These are phyloP conservation scores for Colletotrichum tropicicola DNA, from an alignment of 2,329 filamentous ascomycete genomes.

Conservation along the genomic window DNA sequence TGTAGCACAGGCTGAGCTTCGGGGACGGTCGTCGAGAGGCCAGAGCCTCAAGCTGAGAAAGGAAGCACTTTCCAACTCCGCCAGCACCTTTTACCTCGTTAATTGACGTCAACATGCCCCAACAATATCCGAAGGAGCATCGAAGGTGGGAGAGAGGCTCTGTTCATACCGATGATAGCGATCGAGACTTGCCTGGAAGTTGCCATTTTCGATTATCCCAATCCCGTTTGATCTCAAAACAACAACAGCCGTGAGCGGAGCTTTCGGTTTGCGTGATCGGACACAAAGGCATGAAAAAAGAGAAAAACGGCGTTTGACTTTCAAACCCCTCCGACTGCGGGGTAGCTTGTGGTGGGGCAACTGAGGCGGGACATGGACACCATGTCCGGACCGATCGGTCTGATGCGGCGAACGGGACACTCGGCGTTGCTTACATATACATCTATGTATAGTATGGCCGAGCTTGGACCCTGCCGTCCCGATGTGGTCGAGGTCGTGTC, in stretches of 20 bases:
- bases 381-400: not conserved
- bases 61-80: conserved; percentile 91
- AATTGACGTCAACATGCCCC: conserved; percentile 11
- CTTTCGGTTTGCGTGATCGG: not conserved
- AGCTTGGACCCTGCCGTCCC: too few species aligned
- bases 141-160: not conserved
- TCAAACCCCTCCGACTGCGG: conserved; percentile 18
- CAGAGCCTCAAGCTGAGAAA: conserved; percentile 79
- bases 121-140: not conserved
- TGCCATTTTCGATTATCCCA: conserved; percentile 46
- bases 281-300: not conserved
- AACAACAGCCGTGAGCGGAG: too few species aligned
- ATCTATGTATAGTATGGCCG: too few species aligned
- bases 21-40: conserved; percentile 72
- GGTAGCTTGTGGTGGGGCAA: conserved; percentile 17
- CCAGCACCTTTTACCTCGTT: conserved; percentile 74
- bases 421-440: too few species aligned
- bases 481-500: too few species aligned
- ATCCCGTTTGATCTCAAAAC: too few species aligned
- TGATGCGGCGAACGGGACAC: too few species aligned
- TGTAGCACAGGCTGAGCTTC: conserved; percentile 81
- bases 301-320: not conserved
- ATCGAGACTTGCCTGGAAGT: conserved; percentile 58
- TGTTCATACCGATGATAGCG: conserved; percentile 58
- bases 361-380: not conserved